Evolutionary conservation across 805 yeast species (phyloP).

Genomic region (Sugiyamaella qingdaonensis): DNA sequence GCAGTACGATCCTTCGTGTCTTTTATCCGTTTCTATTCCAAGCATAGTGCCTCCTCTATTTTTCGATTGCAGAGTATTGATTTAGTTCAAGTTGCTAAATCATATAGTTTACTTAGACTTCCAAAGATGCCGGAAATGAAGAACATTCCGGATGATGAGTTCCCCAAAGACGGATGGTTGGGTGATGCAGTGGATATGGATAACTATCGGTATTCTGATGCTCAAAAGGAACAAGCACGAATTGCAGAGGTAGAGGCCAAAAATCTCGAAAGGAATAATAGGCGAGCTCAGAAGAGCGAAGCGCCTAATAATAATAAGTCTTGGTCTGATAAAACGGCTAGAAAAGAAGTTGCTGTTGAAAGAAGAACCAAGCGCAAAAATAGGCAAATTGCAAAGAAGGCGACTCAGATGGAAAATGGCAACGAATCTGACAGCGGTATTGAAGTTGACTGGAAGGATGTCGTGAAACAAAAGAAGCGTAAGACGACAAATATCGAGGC

Average conservation of each 20-base stretch:
- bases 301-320: slow-evolving; percentile 48
- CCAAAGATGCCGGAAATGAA: slow-evolving; percentile 94
- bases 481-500: slow-evolving; percentile 43
- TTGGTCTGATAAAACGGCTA: slow-evolving; percentile 71
- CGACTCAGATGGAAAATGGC: slow-evolving; percentile 42
- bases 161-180: slow-evolving; percentile 76
- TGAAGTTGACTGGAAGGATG: slow-evolving; percentile 83
- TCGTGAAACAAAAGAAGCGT: slow-evolving; percentile 58
- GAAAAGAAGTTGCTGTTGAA: slow-evolving; percentile 55
- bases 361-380: slow-evolving; percentile 67
- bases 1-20: slow-evolving; percentile 80
- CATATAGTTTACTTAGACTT: slow-evolving; percentile 75
- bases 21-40: slow-evolving; percentile 75
- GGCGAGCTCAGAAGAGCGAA: slow-evolving; percentile 31
- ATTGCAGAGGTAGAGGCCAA: not conserved
- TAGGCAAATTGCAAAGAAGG: slow-evolving; percentile 54
- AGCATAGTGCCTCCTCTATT: slow-evolving; percentile 84
- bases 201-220: slow-evolving; percentile 58
- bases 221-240: slow-evolving; percentile 35
- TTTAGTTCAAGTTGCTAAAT: slow-evolving; percentile 62
- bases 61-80: slow-evolving; percentile 72
- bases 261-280: slow-evolving; percentile 32
- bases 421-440: slow-evolving; percentile 38
- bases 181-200: slow-evolving; percentile 63
- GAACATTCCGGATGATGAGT: slow-evolving; percentile 38